Evolutionary conservation across 2,329 filamentous ascomycete genomes (phyloP).

Genomic region (Monosporascus sp.): DNA sequence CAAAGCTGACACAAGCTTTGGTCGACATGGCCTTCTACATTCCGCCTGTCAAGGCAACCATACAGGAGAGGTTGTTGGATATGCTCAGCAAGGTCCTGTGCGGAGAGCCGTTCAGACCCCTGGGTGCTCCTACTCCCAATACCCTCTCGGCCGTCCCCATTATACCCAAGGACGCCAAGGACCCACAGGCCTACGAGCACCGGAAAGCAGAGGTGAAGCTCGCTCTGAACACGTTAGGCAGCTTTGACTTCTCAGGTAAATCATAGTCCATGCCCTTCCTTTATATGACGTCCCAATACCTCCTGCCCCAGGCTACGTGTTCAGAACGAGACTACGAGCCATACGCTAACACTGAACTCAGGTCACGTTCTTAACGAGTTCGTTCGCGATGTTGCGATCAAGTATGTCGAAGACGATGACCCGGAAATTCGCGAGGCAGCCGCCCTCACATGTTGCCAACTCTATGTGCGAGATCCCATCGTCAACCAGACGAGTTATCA

Average conservation of each 20-base stretch:
- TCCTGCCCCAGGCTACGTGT: neutral
- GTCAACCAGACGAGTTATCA: slow-evolving; percentile 97
- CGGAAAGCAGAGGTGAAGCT: slow-evolving; percentile 85
- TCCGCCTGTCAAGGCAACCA: slow-evolving; percentile 84
- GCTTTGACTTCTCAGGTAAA: slow-evolving; percentile 80
- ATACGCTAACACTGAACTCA: slow-evolving; percentile 12
- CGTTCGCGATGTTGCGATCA: slow-evolving; percentile 94
- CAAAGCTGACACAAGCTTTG: slow-evolving; percentile 88
- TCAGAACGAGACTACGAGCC: neutral
- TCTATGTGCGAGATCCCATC: slow-evolving; percentile 94
- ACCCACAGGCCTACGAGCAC: slow-evolving; percentile 73
- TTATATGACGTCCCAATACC: too few species aligned
- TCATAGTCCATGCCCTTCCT: neutral
- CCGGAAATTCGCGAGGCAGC: slow-evolving; percentile 89
- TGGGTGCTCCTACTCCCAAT: slow-evolving; percentile 82
- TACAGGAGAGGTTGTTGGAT: slow-evolving; percentile 89
- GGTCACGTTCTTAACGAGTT: slow-evolving; percentile 96
- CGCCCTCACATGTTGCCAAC: slow-evolving; percentile 92
- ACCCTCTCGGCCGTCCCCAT: slow-evolving; percentile 76
- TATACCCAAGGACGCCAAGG: slow-evolving; percentile 81
- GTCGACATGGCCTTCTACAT: slow-evolving; percentile 99
- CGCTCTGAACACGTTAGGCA: slow-evolving; percentile 91
- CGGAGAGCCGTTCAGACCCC: slow-evolving; percentile 83
- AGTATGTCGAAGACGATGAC: slow-evolving; percentile 96
- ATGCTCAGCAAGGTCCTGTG: slow-evolving; percentile 93